A percentile compares a stretch with the other conserved stretches of the same genome.
Conservation (phyloP, 2,329 filamentous ascomycete genomes). For the Phaeophleospora eucalypticola region DNA sequence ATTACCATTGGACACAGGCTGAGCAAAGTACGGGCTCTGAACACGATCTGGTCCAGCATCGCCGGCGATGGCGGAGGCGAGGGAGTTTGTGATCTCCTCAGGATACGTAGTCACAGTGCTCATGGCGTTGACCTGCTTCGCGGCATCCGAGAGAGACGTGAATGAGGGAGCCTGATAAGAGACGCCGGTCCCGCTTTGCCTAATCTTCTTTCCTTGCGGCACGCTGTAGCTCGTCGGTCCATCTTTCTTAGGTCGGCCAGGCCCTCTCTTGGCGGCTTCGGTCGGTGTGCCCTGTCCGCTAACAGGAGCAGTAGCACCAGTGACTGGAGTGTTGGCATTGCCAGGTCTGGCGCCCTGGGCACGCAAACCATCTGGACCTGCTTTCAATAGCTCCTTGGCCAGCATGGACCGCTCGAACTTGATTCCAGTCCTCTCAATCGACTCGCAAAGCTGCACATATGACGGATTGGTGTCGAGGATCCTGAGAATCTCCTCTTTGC, state of each 20-base stretch:
- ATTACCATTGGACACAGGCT: conserved; percentile 3
- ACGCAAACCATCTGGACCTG: conserved; percentile 37
- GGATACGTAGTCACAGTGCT: conserved; percentile 6
- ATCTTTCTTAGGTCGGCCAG: conserved; percentile 18
- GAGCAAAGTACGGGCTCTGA: conserved; percentile 7
- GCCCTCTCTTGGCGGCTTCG: conserved; percentile 17
- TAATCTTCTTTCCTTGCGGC: conserved; percentile 3
- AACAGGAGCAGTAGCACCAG: conserved; percentile 15
- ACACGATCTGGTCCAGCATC: conserved; percentile 6
- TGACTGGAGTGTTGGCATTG: conserved; percentile 2
- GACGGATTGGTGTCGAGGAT: conserved; percentile 53
- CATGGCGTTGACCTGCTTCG: conserved; percentile 23
- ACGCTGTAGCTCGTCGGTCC: conserved; percentile 15
- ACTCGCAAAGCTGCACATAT: conserved; percentile 53
- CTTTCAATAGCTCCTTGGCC: conserved; percentile 48
- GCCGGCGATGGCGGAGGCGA: conserved; percentile 11
- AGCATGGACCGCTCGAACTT: conserved; percentile 51
- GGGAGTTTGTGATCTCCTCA: conserved; percentile 4
- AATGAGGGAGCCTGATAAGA: conserved; percentile 26
- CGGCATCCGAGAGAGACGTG: conserved; percentile 23
- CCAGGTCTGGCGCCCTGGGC: conserved; percentile 3
- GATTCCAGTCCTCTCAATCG: conserved; percentile 48
- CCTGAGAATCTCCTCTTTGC: conserved; percentile 39
- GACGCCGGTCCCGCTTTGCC: conserved; percentile 16
- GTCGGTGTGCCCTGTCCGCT: conserved; percentile 6